Evolutionary conservation across 305 asterid species (phyloP).

Genomic region (Fraxinus xanthoxyloides): DNA sequence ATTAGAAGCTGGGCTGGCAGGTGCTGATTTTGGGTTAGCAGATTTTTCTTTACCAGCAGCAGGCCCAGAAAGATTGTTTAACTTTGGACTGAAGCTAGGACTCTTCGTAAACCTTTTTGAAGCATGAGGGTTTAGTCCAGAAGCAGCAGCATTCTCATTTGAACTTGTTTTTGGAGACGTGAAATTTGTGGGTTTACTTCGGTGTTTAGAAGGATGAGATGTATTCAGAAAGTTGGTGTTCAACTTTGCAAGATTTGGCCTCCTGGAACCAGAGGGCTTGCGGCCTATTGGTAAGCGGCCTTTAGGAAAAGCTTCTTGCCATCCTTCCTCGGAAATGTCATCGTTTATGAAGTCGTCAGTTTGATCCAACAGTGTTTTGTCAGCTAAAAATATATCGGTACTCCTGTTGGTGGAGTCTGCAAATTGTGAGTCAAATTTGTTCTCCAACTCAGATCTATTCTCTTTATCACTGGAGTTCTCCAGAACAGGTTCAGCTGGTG

Average conservation of each 20-base stretch:
- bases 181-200: slow-evolving; percentile 49
- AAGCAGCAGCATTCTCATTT: slow-evolving; percentile 47
- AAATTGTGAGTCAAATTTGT: slow-evolving; percentile 40
- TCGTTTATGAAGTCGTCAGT: slow-evolving; percentile 42
- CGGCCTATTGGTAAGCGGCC: slow-evolving; percentile 66
- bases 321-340: slow-evolving; percentile 74
- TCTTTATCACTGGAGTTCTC: slow-evolving; percentile 71
- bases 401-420: slow-evolving; percentile 36
- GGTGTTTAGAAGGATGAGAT: slow-evolving; percentile 51
- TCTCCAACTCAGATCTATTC: slow-evolving; percentile 49
- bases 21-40: slow-evolving; percentile 51
- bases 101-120: slow-evolving; percentile 55
- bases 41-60: slow-evolving; percentile 44
- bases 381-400: slow-evolving; percentile 29
- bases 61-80: slow-evolving; percentile 34
- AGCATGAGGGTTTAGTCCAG: slow-evolving; percentile 42
- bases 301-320: slow-evolving; percentile 95
- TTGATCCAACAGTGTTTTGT: slow-evolving; percentile 37
- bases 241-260: slow-evolving; percentile 76
- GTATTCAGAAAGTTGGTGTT: slow-evolving; percentile 68
- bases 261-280: slow-evolving; percentile 69
- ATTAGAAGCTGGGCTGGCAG: slow-evolving; percentile 54
- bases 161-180: slow-evolving; percentile 54
- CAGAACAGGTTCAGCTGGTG: slow-evolving; percentile 45
- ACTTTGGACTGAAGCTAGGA: slow-evolving; percentile 62